Evolutionary conservation across 352 stramenopile species (phyloP).

Genomic region (Pythium angustatum): DNA sequence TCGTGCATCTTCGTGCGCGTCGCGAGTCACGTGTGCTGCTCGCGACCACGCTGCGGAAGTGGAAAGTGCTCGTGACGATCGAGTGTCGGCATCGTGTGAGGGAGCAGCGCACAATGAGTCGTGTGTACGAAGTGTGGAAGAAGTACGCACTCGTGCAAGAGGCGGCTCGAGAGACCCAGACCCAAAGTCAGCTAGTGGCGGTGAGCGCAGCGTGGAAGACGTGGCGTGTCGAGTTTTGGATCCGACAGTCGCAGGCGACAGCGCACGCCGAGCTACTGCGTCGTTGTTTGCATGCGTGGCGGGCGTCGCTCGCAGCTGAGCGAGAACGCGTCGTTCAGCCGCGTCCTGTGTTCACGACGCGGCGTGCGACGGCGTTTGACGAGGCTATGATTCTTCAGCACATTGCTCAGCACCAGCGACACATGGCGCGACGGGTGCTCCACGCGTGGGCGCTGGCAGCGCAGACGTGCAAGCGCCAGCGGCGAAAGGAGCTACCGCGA

Average conservation of each 20-base stretch:
- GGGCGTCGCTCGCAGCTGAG: not conserved
- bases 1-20: conserved; percentile 9
- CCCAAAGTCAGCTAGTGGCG: not conserved
- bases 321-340: too few species aligned
- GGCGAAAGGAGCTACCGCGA: not conserved
- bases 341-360: too few species aligned
- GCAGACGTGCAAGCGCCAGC: conserved; percentile 14
- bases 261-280: not conserved
- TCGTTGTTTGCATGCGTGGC: conserved; percentile 14
- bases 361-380: conserved; percentile 11
- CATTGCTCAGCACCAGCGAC: not conserved
- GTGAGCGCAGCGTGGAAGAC: not conserved
- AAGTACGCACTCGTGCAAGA: not conserved
- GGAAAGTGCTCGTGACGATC: conserved; percentile 7
- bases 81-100: not conserved
- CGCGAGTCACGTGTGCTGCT: not conserved
- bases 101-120: not conserved
- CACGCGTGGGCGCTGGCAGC: conserved; percentile 17
- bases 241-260: not conserved
- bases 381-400: conserved; percentile 19
- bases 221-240: conserved; percentile 28
- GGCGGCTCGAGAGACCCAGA: not conserved
- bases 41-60: not conserved
- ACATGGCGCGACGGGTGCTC: conserved; percentile 3
- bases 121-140: not conserved